Evolutionary conservation across 208 protist genomes (phyloP).

Genomic region (Cochliopodium minus): DNA sequence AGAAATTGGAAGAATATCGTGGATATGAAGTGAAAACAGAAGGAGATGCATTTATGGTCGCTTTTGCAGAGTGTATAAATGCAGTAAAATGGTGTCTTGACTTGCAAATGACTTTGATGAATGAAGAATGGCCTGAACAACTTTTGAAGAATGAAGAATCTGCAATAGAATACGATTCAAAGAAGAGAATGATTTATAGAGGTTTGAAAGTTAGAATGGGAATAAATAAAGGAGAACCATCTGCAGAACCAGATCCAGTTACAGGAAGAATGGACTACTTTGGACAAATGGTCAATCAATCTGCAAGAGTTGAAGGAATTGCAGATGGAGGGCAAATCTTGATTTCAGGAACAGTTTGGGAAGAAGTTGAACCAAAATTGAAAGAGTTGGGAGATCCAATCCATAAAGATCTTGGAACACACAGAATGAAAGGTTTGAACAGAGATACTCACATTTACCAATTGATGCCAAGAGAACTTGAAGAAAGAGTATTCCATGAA

Average conservation of each 20-base stretch:
- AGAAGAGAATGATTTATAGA: constrained; percentile 16
- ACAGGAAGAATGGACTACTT: constrained; percentile 51
- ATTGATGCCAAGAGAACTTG: too few species aligned
- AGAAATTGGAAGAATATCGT: neutral
- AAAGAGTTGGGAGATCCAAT: too few species aligned
- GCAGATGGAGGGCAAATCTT: constrained; percentile 57
- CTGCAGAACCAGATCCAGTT: constrained; percentile 24
- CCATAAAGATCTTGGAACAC: too few species aligned
- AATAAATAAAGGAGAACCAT: constrained; percentile 28
- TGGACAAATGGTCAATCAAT: constrained; percentile 55
- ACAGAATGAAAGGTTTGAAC: too few species aligned
- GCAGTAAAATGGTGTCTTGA: neutral
- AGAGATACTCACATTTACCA: too few species aligned
- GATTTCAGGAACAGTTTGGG: constrained; percentile 13
- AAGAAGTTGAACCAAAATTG: too few species aligned
- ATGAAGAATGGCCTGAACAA: neutral
- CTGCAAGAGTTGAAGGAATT: constrained; percentile 42
- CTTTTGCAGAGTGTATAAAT: neutral
- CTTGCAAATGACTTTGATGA: neutral
- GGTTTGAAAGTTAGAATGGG: constrained; percentile 39
- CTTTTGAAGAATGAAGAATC: neutral
- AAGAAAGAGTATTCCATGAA: too few species aligned
- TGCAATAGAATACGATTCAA: neutral
- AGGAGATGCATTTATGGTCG: constrained; percentile 26
- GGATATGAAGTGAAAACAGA: constrained; percentile 26